These are phyloP conservation scores for slime mould (Dictyostelium discoideum) DNA, from an alignment of 78 protist genomes.

Conservation along the genomic window dicty_2.7 NC_007089.4:4910501-4911000, in stretches of 20 bases:
- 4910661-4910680: background rate
- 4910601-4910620: background rate
- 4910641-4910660: background rate
- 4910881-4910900: background rate
- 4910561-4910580: background rate
- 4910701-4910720: slow-evolving; percentile 43
- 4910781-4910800: slow-evolving; percentile 27
- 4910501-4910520: slow-evolving; percentile 40
- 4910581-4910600: background rate
- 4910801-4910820: slow-evolving; percentile 1
- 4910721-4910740: background rate
- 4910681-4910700: slow-evolving; percentile 40
- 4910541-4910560: background rate
- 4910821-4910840: background rate
- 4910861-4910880: background rate
- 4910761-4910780: slow-evolving; percentile 54
- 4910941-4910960: background rate
- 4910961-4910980: background rate
- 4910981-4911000: background rate
- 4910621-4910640: background rate
- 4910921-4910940: slow-evolving; percentile 35
- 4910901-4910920: slow-evolving; percentile 41
- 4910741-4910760: slow-evolving; percentile 25
- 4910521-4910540: background rate
- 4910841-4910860: background rate